A percentile compares a stretch with the other conserved stretches of the same genome.
Conservation (phyloP, 2,329 filamentous ascomycete species). For the Cercospora sojina region DNA sequence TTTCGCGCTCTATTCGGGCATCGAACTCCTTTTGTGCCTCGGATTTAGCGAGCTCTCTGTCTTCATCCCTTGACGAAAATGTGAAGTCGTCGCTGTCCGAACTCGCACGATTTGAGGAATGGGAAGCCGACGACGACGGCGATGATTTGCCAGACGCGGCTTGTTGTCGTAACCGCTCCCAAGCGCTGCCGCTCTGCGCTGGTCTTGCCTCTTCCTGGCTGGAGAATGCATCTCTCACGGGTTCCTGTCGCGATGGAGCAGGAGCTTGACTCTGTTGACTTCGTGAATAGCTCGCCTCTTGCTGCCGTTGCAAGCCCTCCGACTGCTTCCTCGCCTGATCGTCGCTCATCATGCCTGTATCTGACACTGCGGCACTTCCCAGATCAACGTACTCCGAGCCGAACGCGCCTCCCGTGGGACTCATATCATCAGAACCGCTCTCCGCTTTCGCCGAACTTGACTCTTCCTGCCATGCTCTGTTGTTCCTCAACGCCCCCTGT, state of each 20-base stretch:
- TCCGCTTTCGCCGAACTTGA: conserved; percentile 2
- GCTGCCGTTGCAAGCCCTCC: conserved; percentile 13
- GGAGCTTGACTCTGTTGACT: neutral
- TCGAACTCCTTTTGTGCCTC: conserved; percentile 54
- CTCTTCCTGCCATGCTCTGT: conserved; percentile 6
- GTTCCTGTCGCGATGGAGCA: neutral
- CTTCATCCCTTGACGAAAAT: conserved; percentile 46
- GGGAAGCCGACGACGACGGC: conserved; percentile 27
- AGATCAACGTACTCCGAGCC: conserved; percentile 36
- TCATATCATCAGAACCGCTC: conserved; percentile 40
- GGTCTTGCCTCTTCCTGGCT: conserved; percentile 5
- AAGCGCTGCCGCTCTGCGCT: conserved; percentile 39
- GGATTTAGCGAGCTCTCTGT: conserved; percentile 44
- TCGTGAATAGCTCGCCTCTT: conserved; percentile 14
- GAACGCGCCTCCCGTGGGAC: conserved; percentile 41
- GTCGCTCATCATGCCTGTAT: conserved; percentile 37
- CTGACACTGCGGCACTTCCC: conserved; percentile 17
- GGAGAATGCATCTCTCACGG: neutral
- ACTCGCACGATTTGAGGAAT: conserved; percentile 26
- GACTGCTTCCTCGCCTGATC: conserved; percentile 26
- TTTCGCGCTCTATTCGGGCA: conserved; percentile 49
- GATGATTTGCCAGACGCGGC: conserved; percentile 25
- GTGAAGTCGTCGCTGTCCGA: conserved; percentile 46
- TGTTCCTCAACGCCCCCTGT: conserved; percentile 28
- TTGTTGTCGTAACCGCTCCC: conserved; percentile 46